Base-by-base conservation (phyloP, 2,329 filamentous ascomycete genomes). In the Hyphodiscus sp. region DNA sequence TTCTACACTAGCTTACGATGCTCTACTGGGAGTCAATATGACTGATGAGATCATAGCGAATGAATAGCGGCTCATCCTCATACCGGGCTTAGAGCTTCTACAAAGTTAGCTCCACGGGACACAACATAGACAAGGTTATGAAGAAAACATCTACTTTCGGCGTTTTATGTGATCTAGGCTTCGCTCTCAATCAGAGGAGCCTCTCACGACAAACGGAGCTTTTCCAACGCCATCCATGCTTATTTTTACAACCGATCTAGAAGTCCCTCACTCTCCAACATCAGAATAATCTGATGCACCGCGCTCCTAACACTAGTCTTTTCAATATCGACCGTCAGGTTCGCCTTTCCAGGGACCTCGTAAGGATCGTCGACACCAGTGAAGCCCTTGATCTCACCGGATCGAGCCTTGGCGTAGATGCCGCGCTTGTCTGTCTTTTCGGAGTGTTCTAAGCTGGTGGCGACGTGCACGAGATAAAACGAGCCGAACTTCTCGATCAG, bases 321-420 rank as follows among this genome's bases (percentile, higher is more conserved):
- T 74, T 88, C 85, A 52, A 86, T 71, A 71, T 97, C 87, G 41
- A 97, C 92, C 5, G 83, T 82, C 61, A 99, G 77, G 70, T 97
- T 85, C 30, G 91, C 82, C 74, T 92, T 91, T 62, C 74, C 66
- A 10, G 94, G 94, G 20, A 73, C 69, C 83, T 99, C 94, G 69
- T 99, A 99, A 47, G 94, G 91, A 76, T 97, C 92, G 69, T 97
- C 92, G 53, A 99, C 91, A 66, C 94, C 94, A 8, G 94, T 99
- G 81, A 99, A 99, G 60, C 91, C 91, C 83, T 91, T 94, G 74
- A 99, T 95, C 76, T 96, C 88, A 54, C 94, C 94, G 19, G 78
- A 80, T 58, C 94, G 82, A 42, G 94, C 94, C 70, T 83, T 82
- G 61, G 80, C 80, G 74, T 97, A 99, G 68, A 96, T 85, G 56